A percentile compares a stretch with the other conserved stretches of the same genome.
Evolutionary conservation across 768 basidiomycete species (phyloP).

Genomic region (Phlebiopsis flavidoalba): DNA sequence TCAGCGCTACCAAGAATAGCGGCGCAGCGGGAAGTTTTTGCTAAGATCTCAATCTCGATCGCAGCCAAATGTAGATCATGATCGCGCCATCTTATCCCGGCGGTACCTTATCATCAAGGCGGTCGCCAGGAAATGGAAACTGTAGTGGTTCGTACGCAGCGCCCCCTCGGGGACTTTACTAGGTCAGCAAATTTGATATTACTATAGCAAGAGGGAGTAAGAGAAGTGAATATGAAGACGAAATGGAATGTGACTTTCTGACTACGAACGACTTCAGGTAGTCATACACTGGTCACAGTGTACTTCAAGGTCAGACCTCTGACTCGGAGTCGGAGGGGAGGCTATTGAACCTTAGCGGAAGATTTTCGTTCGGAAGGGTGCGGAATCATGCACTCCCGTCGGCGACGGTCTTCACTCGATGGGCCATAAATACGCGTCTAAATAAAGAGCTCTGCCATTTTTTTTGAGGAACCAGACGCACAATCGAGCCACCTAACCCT

Average conservation of each 20-base stretch:
- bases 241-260: no score
- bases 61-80: not conserved
- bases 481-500: not conserved
- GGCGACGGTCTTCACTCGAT: not conserved
- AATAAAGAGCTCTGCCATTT: not conserved
- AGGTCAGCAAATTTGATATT: not conserved
- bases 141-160: not conserved
- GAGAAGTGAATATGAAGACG: no score
- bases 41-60: slow-evolving; percentile 10
- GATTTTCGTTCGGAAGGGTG: not conserved
- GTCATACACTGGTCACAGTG: not conserved
- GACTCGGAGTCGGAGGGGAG: not conserved
- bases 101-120: not conserved
- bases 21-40: not conserved
- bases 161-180: not conserved
- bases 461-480: not conserved
- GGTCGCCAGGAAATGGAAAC: not conserved
- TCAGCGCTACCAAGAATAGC: not conserved
- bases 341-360: not conserved
- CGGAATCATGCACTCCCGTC: not conserved
- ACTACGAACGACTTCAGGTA: not conserved
- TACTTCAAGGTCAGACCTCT: not conserved
- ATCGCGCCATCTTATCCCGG: not conserved
- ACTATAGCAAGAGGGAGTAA: no score
- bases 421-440: not conserved